Percentiles rank a stretch among this genome's conserved stretches.
Evolutionary conservation across 1,284 basidiomycete genomes (phyloP).

Genomic region (Taiwanofungus camphoratus): DNA sequence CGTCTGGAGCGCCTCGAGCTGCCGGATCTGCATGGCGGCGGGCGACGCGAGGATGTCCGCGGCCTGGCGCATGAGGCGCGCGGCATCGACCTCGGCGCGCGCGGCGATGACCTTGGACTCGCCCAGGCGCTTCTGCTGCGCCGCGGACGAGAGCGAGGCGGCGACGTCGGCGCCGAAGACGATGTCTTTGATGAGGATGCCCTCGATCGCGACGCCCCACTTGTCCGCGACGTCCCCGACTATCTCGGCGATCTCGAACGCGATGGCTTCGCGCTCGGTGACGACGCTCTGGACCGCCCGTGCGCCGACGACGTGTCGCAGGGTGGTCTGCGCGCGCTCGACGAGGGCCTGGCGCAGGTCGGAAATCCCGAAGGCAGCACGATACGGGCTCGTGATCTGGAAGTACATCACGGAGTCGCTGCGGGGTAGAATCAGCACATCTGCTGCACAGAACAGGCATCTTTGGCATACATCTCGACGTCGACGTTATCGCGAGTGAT

Average conservation of each 20-base stretch:
- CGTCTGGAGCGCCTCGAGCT: conserved; percentile 81
- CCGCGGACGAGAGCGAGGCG: conserved; percentile 87
- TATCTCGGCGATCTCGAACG: conserved; percentile 93
- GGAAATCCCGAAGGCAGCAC: conserved; percentile 88
- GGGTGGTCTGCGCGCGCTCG: conserved; percentile 93
- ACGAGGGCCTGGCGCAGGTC: conserved; percentile 85
- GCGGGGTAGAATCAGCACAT: conserved; percentile 14
- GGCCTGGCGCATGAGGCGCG: conserved; percentile 90
- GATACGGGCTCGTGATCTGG: conserved; percentile 83
- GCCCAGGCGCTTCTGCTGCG: conserved; percentile 92
- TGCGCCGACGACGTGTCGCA: conserved; percentile 92
- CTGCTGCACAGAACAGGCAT: background rate
- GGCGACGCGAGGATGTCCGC: conserved; percentile 89
- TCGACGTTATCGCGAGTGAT: conserved; percentile 89
- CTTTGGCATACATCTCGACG: conserved; percentile 62
- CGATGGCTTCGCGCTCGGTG: conserved; percentile 94
- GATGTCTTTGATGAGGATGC: conserved; percentile 92
- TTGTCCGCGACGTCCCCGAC: conserved; percentile 82
- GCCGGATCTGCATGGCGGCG: conserved; percentile 96
- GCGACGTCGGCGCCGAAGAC: conserved; percentile 91
- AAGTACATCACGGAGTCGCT: conserved; percentile 90
- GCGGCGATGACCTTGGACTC: conserved; percentile 96
- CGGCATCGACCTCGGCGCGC: conserved; percentile 91
- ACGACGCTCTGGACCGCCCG: conserved; percentile 80
- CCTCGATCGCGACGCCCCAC: conserved; percentile 95